Base-by-base conservation (phyloP, 352 stramenopile genomes). In the Globisporangium nagaii region DNA sequence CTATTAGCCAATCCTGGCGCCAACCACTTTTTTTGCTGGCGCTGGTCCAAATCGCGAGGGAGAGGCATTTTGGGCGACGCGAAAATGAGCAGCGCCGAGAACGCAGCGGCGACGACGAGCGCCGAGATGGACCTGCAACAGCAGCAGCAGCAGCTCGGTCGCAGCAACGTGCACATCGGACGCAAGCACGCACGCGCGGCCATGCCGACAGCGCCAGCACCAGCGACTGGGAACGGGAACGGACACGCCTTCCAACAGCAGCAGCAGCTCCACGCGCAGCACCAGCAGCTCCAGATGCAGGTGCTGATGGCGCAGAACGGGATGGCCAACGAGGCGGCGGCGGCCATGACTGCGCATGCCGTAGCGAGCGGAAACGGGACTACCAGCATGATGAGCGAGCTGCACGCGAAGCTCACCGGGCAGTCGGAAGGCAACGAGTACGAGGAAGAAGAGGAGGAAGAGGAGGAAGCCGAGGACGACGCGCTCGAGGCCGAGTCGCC, bases 351-450 rank as follows among this genome's bases (percentile, higher is more conserved):
- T 15, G n/a, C 20, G 17, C 48, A 50, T 37, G 43, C 42, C 7
- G n/a, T 51, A 8, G 41, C 42, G 24, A 53, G 42, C 6, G 49
- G 46, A 2, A 56, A 30, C 32, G 31, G 32, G 12, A 42, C 20
- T 20, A 6, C 10, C 20, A 32, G 27, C 30, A 43, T 50, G 46
- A 28, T 50, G 27, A 37, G 25, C 12, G 55, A 62, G 34, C 53
- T 81, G 28, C 66, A 81, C 40, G 54, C 51, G 39, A 56, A 55
- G 4, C 66, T 82, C 42, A 58, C 39, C 22, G 45, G 44, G 3
- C 31, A 51, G 10, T 40, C 35, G 19, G 55, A 56, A 5, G 39
- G n/a, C n/a, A n/a, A 48, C 10, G 57, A 61, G 4, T 45, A 52
- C 34, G 53, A 50, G 1, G 49, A 55, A 20, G 58, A 66, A 41